These are phyloP conservation scores for Colletotrichum cordylinicola DNA, from an alignment of 2,329 filamentous ascomycete species.

Conservation along the genomic window DNA sequence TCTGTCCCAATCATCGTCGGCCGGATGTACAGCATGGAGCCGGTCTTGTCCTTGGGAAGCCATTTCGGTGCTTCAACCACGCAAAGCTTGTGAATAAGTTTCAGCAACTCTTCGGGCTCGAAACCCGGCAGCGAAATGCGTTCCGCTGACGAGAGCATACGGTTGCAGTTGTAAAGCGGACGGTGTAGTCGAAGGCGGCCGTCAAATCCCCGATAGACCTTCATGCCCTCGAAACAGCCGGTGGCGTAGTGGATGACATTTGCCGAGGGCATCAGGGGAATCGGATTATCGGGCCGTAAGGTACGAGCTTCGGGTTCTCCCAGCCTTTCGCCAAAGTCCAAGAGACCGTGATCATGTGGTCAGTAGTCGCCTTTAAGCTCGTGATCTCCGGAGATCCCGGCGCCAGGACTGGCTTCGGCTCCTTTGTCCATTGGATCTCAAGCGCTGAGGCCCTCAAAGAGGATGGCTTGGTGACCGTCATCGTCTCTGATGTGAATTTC, in stretches of 20 bases:
- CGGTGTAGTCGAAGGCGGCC: conserved; percentile 70
- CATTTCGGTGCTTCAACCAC: not conserved
- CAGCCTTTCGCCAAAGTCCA: conserved; percentile 69
- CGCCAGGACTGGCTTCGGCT: not conserved
- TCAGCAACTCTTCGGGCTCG: conserved; percentile 63
- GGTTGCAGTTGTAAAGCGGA: conserved; percentile 64
- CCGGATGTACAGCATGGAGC: not conserved
- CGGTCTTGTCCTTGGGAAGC: not conserved
- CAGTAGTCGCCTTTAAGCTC: conserved; percentile 34
- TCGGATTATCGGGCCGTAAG: conserved; percentile 71
- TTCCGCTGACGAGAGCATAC: conserved; percentile 52
- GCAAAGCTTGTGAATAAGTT: not conserved
- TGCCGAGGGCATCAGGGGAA: conserved; percentile 72
- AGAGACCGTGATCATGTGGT: conserved; percentile 71
- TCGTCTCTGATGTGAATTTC: not conserved
- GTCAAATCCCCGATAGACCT: conserved; percentile 74
- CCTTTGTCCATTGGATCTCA: not conserved
- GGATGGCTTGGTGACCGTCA: not conserved
- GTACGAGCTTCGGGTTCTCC: conserved; percentile 67
- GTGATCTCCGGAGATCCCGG: not conserved
- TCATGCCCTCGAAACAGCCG: conserved; percentile 76
- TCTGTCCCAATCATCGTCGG: not conserved
- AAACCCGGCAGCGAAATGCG: conserved; percentile 72
- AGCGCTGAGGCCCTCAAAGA: not conserved
- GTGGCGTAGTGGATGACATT: conserved; percentile 77